Evolutionary conservation across 805 yeast species (phyloP).

Genomic region (Yarrowia bubula): DNA sequence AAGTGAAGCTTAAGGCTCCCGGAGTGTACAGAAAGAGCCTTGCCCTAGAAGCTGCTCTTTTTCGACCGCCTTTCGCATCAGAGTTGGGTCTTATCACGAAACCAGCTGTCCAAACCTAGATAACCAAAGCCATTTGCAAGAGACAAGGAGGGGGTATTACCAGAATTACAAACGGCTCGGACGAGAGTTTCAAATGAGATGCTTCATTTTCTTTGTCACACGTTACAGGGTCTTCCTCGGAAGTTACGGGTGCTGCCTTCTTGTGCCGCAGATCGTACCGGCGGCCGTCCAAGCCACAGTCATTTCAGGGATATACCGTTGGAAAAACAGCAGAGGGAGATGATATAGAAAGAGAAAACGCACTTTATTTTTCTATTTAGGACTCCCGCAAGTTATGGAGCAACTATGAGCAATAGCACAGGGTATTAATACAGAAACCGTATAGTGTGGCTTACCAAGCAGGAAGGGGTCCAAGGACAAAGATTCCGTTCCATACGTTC

Average conservation of each 20-base stretch:
- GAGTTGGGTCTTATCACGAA: slow-evolving; percentile 7
- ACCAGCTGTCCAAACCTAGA: background rate
- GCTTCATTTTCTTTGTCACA: background rate
- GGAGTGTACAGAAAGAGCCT: background rate
- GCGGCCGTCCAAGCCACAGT: background rate
- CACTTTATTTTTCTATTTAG: background rate
- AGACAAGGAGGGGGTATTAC: no score
- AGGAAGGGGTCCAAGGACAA: no score
- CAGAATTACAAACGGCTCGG: no score
- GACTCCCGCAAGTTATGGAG: no score
- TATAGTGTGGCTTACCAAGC: no score
- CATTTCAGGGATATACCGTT: background rate
- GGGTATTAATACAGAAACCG: no score
- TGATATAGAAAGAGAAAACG: background rate
- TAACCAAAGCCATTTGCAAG: background rate
- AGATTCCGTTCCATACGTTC: no score
- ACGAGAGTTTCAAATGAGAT: background rate
- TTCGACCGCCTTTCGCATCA: background rate
- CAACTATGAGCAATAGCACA: no score
- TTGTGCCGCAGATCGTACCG: background rate
- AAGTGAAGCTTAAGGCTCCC: background rate
- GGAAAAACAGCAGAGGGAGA: background rate
- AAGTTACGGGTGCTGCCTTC: background rate
- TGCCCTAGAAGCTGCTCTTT: background rate
- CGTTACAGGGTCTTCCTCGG: background rate